Base-by-base conservation (phyloP, 2,329 filamentous ascomycete genomes). In the Pseudogymnoascus sp. region DNA sequence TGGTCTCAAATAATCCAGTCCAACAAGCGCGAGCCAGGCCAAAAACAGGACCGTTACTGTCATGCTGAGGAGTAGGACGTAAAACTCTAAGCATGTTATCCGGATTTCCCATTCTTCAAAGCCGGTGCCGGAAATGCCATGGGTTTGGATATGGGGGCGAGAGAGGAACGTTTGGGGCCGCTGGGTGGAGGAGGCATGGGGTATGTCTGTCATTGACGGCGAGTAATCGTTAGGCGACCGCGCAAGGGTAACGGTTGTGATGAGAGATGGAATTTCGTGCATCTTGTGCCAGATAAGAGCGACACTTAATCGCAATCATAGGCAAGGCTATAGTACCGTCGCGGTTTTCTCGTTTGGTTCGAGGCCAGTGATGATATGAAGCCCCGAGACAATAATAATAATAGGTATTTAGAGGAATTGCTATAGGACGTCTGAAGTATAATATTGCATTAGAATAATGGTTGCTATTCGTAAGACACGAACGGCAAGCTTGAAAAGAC, bases 91-190 rank as follows among this genome's bases (percentile, higher is more conserved):
- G 37, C 3, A 25, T 16, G 59, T 40, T 5, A 60, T 60, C n/a
- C 59, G 59, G 9, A 25, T 34, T 31, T 60, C 59, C 34, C 59
- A 60, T 56, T 56, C 28, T 34, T 56, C n/a, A 21, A 18, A 56
- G 28, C 49, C 49, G 5, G 49, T 56, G 16, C 16, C 49, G 16
- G 28, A 34, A 34, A 56, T 56, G n/a, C 49, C 49, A 18, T 56
- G 49, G 49, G 46, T 34, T n/a, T 56, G 25, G n/a, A 56, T 25
- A 9, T 56, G 46, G 16, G 46, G 25, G n/a, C 46, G 46, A 9
- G 49, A 34, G 25, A 56, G 11, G n/a, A 56, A 56, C 25, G 16
- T 34, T 34, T 34, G 49, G 28, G 28, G 25, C 11, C 49, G 49
- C 49, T 56, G 49, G 25, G 49, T 34, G 8, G 14, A 16, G 25